phyloP scores from a whole-genome alignment of 108 stramenopile species.

The Cyclostephanos tholiformis region DNA sequence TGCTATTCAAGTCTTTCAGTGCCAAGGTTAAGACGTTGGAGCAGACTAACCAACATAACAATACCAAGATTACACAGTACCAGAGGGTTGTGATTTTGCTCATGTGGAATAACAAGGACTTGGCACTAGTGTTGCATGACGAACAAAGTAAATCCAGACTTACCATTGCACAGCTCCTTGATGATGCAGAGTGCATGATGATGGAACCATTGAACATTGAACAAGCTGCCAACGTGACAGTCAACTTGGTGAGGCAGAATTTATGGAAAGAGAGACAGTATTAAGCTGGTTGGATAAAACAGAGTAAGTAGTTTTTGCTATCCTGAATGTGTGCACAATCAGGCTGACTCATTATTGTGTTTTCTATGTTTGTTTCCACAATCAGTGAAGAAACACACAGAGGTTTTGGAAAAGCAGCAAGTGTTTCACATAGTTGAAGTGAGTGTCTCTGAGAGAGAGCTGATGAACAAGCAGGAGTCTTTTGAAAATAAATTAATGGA shows the following conservation, averaged over 20 bases:
- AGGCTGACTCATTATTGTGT: neutral
- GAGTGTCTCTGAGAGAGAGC: no score
- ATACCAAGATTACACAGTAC: no score
- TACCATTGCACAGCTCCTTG: constrained; percentile 2
- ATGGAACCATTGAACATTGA: neutral
- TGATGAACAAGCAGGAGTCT: no score
- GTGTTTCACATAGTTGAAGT: neutral
- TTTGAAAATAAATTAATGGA: no score
- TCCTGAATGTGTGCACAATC: neutral
- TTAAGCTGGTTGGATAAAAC: neutral
- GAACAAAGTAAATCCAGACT: neutral
- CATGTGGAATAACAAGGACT: neutral
- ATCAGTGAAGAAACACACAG: neutral
- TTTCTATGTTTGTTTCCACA: neutral
- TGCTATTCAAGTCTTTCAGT: neutral
- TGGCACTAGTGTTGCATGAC: neutral
- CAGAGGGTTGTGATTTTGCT: neutral
- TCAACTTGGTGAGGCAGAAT: neutral
- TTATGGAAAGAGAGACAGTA: neutral
- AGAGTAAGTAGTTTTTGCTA: neutral
- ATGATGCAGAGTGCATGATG: constrained; percentile 8
- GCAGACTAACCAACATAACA: no score
- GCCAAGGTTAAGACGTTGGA: neutral
- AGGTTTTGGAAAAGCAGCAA: neutral
- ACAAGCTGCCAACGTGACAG: neutral